A percentile compares a stretch with the other conserved stretches of the same genome.
Conservation (phyloP, 192 early-diverging fungal species). For the Mortierella claussenii region DNA sequence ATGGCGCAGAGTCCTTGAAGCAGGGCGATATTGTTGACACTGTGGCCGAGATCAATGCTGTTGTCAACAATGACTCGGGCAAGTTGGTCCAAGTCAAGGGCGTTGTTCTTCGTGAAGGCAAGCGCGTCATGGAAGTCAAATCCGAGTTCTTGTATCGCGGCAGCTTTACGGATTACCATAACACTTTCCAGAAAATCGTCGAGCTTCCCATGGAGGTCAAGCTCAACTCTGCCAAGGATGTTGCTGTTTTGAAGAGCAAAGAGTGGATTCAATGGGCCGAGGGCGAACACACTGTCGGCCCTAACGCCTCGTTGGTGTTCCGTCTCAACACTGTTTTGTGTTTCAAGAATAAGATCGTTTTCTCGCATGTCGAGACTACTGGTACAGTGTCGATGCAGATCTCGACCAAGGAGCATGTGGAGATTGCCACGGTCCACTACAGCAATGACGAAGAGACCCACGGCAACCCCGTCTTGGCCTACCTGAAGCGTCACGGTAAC, state of each 20-base stretch:
- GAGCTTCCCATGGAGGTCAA: slow-evolving; percentile 84
- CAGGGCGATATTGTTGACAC: slow-evolving; percentile 88
- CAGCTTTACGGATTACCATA: slow-evolving; percentile 85
- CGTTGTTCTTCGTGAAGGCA: slow-evolving; percentile 73
- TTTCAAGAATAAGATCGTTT: slow-evolving; percentile 68
- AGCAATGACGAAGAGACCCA: slow-evolving; percentile 72
- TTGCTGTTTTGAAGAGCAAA: slow-evolving; percentile 91
- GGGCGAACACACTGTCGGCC: slow-evolving; percentile 64
- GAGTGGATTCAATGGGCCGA: slow-evolving; percentile 86
- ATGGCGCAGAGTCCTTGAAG: slow-evolving; percentile 74
- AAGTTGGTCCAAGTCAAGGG: slow-evolving; percentile 94
- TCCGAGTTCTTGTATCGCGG: slow-evolving; percentile 95
- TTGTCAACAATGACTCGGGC: slow-evolving; percentile 89
- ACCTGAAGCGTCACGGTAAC: slow-evolving; percentile 85
- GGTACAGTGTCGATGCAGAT: slow-evolving; percentile 81
- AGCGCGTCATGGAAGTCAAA: slow-evolving; percentile 88
- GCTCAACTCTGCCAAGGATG: slow-evolving; percentile 82
- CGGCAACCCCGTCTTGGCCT: slow-evolving; percentile 92
- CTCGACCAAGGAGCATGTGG: slow-evolving; percentile 84
- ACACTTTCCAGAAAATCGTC: slow-evolving; percentile 85
- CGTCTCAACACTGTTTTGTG: slow-evolving; percentile 74
- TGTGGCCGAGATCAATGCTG: slow-evolving; percentile 83
- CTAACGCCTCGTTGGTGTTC: slow-evolving; percentile 80
- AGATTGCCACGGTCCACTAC: slow-evolving; percentile 86
- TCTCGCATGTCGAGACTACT: slow-evolving; percentile 78